These are phyloP conservation scores for Melocanna baccifera DNA, from an alignment of 176 grass and related monocot genomes.

Conservation along the genomic window DNA sequence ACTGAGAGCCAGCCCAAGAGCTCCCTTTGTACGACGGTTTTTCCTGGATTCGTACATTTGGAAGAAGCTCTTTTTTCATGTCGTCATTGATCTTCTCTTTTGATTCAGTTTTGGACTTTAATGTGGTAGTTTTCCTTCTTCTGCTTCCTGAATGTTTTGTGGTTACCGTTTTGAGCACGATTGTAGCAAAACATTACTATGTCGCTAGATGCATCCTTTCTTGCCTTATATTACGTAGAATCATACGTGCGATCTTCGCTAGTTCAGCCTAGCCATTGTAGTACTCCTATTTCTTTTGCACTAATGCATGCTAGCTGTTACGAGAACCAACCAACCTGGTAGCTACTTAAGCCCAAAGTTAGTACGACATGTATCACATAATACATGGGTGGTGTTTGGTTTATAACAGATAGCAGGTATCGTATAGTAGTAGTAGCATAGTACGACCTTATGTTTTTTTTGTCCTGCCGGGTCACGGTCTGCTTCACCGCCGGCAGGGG, in stretches of 20 bases:
- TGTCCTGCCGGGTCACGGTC: too few relatives aligned
- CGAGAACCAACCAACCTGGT: background rate
- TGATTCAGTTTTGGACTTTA: background rate
- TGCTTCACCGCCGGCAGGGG: too few relatives aligned
- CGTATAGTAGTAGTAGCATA: too few relatives aligned
- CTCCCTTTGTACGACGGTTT: slow-evolving; percentile 40
- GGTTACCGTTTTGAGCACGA: background rate
- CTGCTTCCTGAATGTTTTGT: background rate
- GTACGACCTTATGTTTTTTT: too few relatives aligned
- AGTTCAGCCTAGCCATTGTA: background rate
- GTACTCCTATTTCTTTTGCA: background rate
- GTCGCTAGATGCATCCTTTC: background rate
- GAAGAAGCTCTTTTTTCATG: slow-evolving; percentile 29
- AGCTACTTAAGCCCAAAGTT: background rate
- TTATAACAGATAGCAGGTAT: too few relatives aligned
- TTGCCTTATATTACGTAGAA: background rate
- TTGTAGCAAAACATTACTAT: background rate
- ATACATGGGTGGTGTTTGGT: background rate
- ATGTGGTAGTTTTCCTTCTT: background rate
- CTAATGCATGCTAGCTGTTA: background rate
- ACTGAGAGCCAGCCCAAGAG: background rate
- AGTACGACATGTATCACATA: background rate
- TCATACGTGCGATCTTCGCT: background rate
- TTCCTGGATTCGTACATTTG: slow-evolving; percentile 29
- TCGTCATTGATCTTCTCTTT: background rate